phyloP scores from a whole-genome alignment of 2,329 filamentous ascomycete genomes.

The Neocucurbitaria cava region DNA sequence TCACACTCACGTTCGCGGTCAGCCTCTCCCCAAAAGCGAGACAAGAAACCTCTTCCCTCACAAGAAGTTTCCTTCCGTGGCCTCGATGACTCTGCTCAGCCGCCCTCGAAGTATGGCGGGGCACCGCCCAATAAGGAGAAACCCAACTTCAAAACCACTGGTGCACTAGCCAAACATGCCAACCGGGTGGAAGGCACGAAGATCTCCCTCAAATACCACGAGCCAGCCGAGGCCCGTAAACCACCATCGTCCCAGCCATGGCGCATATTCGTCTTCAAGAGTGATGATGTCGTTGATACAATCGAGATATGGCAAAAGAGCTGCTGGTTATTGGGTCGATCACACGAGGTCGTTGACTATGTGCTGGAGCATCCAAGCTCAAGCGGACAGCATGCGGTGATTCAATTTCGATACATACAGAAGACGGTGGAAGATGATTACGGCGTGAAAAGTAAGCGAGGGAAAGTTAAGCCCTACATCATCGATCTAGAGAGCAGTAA shows the following conservation, averaged over 20 bases:
- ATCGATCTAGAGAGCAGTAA: conserved; percentile 95
- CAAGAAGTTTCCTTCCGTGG: conserved; percentile 56
- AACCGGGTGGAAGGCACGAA: conserved; percentile 80
- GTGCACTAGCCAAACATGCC: conserved; percentile 83
- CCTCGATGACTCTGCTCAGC: conserved; percentile 36
- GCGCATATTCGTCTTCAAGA: conserved; percentile 95
- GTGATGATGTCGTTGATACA: conserved; percentile 78
- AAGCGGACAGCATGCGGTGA: conserved; percentile 93
- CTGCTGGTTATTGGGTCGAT: conserved; percentile 90
- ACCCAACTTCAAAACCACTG: conserved; percentile 83
- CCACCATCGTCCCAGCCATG: conserved; percentile 79
- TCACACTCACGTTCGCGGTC: conserved; percentile 47
- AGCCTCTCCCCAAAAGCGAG: conserved; percentile 51
- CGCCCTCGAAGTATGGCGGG: conserved; percentile 42
- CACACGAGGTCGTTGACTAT: conserved; percentile 80
- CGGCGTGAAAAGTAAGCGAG: conserved; percentile 55
- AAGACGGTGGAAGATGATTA: conserved; percentile 85
- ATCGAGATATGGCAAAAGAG: conserved; percentile 77
- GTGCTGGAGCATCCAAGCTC: conserved; percentile 87
- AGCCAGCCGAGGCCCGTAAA: conserved; percentile 91
- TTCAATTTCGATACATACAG: conserved; percentile 88
- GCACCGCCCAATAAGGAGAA: conserved; percentile 73
- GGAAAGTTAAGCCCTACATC: conserved; percentile 74
- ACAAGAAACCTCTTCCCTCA: conserved; percentile 53
- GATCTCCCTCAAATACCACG: conserved; percentile 92